These are phyloP conservation scores for Pseudogymnoascus sp. DNA, from an alignment of 2,329 filamentous ascomycete genomes.

Conservation along the genomic window DNA sequence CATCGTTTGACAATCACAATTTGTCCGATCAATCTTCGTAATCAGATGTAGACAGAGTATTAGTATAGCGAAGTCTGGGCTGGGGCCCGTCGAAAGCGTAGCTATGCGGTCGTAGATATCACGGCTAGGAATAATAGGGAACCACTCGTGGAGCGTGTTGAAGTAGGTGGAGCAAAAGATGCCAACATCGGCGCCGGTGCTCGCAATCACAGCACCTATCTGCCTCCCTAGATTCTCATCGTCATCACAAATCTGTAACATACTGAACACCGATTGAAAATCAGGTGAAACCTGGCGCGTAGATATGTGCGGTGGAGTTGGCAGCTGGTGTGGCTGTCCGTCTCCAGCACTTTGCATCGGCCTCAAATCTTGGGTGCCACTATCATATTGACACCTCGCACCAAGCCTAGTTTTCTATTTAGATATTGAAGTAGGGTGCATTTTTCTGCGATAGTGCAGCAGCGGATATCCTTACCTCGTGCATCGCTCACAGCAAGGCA, in stretches of 20 bases:
- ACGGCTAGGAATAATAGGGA: slow-evolving; percentile 1
- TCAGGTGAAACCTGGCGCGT: neutral
- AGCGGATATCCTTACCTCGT: slow-evolving; percentile 10
- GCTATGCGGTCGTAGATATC: slow-evolving; percentile 7
- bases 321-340: neutral
- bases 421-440: neutral
- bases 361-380: neutral
- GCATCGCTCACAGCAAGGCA: slow-evolving; percentile 13
- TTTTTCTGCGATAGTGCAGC: neutral
- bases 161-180: slow-evolving; percentile 7
- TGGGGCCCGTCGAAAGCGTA: neutral
- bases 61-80: neutral
- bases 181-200: slow-evolving; percentile 4
- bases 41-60: slow-evolving; percentile 1
- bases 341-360: neutral
- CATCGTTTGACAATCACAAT: neutral
- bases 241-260: neutral
- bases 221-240: slow-evolving; percentile 5
- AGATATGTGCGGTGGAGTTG: neutral
- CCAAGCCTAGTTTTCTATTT: slow-evolving; percentile 6
- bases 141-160: slow-evolving; percentile 6
- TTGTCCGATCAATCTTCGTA: neutral
- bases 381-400: slow-evolving; percentile 8
- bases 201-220: neutral
- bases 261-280: neutral